These are phyloP conservation scores for Parasarocladium wereldwijsianum DNA, from an alignment of 2,329 filamentous ascomycete genomes.

Conservation along the genomic window DNA sequence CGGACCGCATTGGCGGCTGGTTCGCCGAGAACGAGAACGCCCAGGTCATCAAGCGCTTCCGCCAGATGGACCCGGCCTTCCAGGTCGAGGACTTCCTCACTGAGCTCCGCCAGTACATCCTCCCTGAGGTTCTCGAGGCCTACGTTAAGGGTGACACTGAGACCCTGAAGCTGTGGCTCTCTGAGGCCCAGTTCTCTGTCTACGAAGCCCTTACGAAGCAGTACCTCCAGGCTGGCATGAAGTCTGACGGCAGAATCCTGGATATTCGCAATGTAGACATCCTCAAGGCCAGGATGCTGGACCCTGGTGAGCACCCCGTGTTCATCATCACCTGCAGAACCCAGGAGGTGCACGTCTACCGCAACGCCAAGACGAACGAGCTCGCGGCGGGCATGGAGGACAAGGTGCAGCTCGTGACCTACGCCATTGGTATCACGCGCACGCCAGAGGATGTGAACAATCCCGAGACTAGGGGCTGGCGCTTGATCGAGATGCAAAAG, in stretches of 20 bases:
- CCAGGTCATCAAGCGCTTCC: constrained; percentile 94
- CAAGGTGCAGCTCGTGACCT: constrained; percentile 94
- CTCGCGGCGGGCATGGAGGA: constrained; percentile 97
- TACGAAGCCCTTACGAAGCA: constrained; percentile 96
- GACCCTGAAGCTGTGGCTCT: constrained; percentile 87
- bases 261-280: constrained; percentile 94
- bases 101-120: constrained; percentile 93
- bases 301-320: constrained; percentile 79
- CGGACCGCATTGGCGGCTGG: constrained; percentile 83
- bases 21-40: constrained; percentile 98
- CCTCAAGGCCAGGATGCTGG: constrained; percentile 62
- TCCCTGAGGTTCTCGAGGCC: constrained; percentile 91
- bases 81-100: constrained; percentile 89
- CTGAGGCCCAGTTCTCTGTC: constrained; percentile 88
- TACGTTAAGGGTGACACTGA: constrained; percentile 94
- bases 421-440: constrained; percentile 90
- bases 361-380: constrained; percentile 77
- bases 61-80: constrained; percentile 88
- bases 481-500: constrained; percentile 97
- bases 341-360: constrained; percentile 95
- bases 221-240: constrained; percentile 83
- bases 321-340: constrained; percentile 96
- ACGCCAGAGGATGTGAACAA: constrained; percentile 94
- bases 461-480: constrained; percentile 91
- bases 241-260: constrained; percentile 86